phyloP scores from a whole-genome alignment of 2,329 filamentous ascomycete species.

The Purpureocillium takamizusanense region DNA sequence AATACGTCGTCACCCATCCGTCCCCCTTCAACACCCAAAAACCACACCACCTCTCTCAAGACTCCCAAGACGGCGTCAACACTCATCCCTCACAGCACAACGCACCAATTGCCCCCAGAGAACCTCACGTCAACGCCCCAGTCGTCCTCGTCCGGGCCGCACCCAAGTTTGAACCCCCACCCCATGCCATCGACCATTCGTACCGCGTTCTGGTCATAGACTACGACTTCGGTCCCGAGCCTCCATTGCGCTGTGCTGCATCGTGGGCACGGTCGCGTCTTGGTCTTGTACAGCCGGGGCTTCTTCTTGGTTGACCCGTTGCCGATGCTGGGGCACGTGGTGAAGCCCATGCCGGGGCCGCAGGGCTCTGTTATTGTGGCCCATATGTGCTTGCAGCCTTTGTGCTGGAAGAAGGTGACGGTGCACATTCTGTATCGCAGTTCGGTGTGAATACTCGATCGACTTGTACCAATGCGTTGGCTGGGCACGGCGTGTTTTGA shows the following conservation, averaged over 20 bases:
- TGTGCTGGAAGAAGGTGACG: conserved; percentile 38
- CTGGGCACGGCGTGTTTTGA: no score
- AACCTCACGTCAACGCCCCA: conserved; percentile 25
- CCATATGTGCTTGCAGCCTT: conserved; percentile 43
- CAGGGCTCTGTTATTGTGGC: conserved; percentile 37
- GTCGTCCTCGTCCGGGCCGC: conserved; percentile 30
- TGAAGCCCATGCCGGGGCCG: conserved; percentile 39
- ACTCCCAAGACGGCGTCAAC: no score
- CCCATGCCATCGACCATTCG: conserved; percentile 36
- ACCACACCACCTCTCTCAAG: no score
- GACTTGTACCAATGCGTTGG: no score
- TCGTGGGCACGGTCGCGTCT: conserved; percentile 28
- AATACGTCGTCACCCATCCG: no score
- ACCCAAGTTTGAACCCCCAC: conserved; percentile 37
- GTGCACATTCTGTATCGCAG: conserved; percentile 31
- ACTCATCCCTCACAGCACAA: conserved; percentile 18
- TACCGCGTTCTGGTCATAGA: conserved; percentile 38
- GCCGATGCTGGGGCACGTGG: conserved; percentile 34
- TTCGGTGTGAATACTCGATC: no score
- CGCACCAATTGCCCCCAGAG: conserved; percentile 13
- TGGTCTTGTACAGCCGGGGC: conserved; percentile 25
- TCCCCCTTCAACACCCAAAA: no score
- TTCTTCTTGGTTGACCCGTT: conserved; percentile 26
- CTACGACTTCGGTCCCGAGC: neutral
- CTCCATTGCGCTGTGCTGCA: conserved; percentile 24